Evolutionary conservation across 2,329 filamentous ascomycete species (phyloP), one percentile per base, ranked within the genome.

Genomic region (Penicillium paneum): DNA sequence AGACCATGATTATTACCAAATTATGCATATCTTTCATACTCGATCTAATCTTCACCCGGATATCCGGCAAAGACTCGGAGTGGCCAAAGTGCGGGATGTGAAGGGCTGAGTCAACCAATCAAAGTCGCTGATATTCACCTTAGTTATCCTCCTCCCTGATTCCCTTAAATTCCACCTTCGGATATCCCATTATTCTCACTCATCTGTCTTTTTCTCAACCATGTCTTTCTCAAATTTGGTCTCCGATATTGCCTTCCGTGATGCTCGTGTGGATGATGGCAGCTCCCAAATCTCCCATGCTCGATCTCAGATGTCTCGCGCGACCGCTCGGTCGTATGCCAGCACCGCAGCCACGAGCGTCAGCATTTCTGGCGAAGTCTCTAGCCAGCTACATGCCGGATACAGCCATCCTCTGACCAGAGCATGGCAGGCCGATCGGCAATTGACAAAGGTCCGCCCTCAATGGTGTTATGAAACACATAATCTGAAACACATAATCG

Each of bases 391-490:
- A 39, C 90, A 94, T 68, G 87, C 89, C 49, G 90, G 90, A 55
- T 93, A 93, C 74, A 87, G 85, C 66, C 89, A 94, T 66, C 88
- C 90, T 43, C 80, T 94, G 52, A 87, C 88, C 54, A 82, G 90
- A 62, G 82, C 86, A 65, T 94, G 90, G 90, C 90, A 94, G 73
- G 86, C 89, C 32, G 89, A 93, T 77, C 83, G 88, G 62, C 89
- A 93, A 76, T 80, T 94, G 71, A 93, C 90, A 59, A 93, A 93
- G 85, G 89, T 90, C 64, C 53, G 79, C 66, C 35, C 10, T 34
- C 32, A 32, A 40, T 21, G 8, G 11, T 42, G 26, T 43, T 47
- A 12, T 28, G 32, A 21, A 13, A n/a, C 15, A 3, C 8, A 19
- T 36, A 26, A 24, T 47, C 10, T 28, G 32, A 21, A 8, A n/a